Conservation (phyloP, 352 stramenopile genomes). For the Globisporangium mamillatum region DNA sequence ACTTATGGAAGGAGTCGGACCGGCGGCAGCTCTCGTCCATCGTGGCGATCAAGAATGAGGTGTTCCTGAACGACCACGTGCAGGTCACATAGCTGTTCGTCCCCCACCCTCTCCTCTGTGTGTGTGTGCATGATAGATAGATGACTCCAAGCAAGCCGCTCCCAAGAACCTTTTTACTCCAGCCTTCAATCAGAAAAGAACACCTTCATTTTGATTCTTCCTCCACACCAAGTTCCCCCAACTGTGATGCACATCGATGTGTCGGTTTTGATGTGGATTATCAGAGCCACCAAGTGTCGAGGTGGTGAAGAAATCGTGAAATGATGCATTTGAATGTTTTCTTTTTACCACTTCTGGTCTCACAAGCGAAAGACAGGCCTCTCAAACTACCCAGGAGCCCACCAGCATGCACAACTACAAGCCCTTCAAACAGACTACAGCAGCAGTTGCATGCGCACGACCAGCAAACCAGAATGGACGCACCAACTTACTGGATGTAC, state of each 20-base stretch:
- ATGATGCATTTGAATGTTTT: background rate
- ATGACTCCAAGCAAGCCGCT: background rate
- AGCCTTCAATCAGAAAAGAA: background rate
- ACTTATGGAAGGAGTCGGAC: constrained; percentile 81
- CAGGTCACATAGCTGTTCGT: constrained; percentile 29
- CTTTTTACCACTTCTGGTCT: background rate
- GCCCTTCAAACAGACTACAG: background rate
- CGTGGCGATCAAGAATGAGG: constrained; percentile 72
- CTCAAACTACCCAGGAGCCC: background rate
- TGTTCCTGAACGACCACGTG: constrained; percentile 72
- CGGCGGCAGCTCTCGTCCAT: constrained; percentile 79
- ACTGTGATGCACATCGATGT: too few species aligned
- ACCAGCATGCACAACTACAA: background rate
- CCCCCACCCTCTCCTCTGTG: background rate
- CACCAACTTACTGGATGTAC: constrained; percentile 32
- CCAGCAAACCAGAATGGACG: too few species aligned
- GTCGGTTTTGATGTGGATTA: too few species aligned
- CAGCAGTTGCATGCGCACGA: background rate
- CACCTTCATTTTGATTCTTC: background rate
- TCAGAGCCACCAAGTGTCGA: background rate
- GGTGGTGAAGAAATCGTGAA: background rate
- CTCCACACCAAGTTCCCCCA: background rate
- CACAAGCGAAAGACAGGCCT: background rate
- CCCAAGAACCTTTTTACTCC: background rate
- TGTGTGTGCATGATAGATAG: constrained; percentile 3